Conservation (phyloP, 208 protist genomes). For the Wallacemonas collosoma region DNA sequence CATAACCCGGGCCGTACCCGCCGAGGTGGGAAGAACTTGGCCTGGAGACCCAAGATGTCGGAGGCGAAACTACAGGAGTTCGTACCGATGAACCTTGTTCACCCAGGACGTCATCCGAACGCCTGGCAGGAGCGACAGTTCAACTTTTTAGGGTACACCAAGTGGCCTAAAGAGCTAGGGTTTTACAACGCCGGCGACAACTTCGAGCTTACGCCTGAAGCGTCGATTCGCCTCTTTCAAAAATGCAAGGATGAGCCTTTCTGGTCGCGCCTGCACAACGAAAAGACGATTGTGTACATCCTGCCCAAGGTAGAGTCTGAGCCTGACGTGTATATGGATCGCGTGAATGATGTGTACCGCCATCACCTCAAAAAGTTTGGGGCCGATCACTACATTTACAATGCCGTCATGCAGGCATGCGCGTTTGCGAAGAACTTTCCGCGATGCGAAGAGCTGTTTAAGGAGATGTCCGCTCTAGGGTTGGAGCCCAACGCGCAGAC, state of each 20-base stretch:
- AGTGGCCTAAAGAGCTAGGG: conserved; percentile 89
- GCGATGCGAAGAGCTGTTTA: conserved; percentile 65
- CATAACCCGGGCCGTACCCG: conserved; percentile 79
- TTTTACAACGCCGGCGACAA: conserved; percentile 93
- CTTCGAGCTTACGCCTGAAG: conserved; percentile 89
- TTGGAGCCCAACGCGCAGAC: conserved; percentile 88
- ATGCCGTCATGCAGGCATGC: conserved; percentile 89
- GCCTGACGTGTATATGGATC: conserved; percentile 62
- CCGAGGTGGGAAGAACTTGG: conserved; percentile 89
- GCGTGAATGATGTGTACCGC: conserved; percentile 75
- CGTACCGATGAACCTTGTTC: conserved; percentile 81
- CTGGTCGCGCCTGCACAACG: conserved; percentile 82
- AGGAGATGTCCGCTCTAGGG: conserved; percentile 71
- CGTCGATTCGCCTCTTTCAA: conserved; percentile 71
- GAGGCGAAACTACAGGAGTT: conserved; percentile 65
- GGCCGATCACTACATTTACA: conserved; percentile 92
- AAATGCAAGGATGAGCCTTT: conserved; percentile 70
- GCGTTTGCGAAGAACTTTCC: conserved; percentile 81
- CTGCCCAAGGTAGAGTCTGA: conserved; percentile 82
- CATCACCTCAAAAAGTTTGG: conserved; percentile 90
- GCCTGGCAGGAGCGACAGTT: conserved; percentile 89
- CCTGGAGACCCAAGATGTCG: conserved; percentile 85
- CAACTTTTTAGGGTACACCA: conserved; percentile 79
- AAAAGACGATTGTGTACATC: conserved; percentile 78
- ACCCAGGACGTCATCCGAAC: conserved; percentile 84